These are phyloP conservation scores for Solanum paucissectum DNA, from an alignment of 257 asterid species.

Conservation along the genomic window DNA sequence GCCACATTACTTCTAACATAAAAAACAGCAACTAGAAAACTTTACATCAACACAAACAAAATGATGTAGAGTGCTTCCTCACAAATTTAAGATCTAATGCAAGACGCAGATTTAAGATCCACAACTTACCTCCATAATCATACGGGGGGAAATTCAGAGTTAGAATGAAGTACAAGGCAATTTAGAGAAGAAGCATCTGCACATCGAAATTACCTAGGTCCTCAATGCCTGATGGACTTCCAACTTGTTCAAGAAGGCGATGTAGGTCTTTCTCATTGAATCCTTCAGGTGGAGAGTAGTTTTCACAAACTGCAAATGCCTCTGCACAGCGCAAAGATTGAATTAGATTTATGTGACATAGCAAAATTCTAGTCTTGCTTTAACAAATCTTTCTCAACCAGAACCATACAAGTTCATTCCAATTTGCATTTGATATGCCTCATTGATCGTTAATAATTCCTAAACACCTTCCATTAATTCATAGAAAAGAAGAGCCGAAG, in stretches of 20 bases:
- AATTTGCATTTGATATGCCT: background rate
- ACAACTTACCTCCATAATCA: background rate
- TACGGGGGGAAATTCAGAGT: background rate
- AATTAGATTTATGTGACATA: background rate
- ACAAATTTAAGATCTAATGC: background rate
- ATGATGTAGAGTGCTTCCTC: background rate
- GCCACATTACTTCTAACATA: background rate
- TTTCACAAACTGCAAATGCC: constrained; percentile 95
- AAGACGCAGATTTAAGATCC: background rate
- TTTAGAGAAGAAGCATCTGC: background rate
- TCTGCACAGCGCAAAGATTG: constrained; percentile 26
- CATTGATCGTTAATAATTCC: background rate
- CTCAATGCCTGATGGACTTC: constrained; percentile 90
- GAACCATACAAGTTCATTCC: background rate
- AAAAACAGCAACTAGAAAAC: background rate
- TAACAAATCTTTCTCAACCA: background rate
- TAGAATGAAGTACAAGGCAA: background rate
- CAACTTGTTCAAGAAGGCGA: constrained; percentile 81
- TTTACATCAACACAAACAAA: background rate
- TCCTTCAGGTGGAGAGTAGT: constrained; percentile 92
- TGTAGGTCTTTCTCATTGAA: constrained; percentile 78
- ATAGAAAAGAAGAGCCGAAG: background rate
- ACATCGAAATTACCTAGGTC: constrained; percentile 49
- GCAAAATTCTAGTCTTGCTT: background rate
- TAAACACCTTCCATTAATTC: background rate